phyloP scores from a whole-genome alignment of 202 grass and related monocot species.

The Hordeum pubiflorum region DNA sequence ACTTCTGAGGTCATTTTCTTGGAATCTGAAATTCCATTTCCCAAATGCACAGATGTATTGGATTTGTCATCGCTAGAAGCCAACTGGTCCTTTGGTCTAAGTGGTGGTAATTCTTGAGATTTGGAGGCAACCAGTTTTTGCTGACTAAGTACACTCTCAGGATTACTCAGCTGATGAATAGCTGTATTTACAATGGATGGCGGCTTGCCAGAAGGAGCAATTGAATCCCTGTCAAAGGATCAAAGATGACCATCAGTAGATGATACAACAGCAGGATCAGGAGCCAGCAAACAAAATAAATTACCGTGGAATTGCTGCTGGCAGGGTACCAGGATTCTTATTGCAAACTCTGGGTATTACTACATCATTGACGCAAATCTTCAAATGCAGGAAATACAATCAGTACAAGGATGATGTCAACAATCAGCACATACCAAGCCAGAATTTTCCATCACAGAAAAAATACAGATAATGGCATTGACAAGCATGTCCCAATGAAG shows the following conservation, averaged over 20 bases:
- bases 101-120: constrained; percentile 20
- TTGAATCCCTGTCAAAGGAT: constrained; percentile 29
- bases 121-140: constrained; percentile 4
- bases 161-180: not conserved
- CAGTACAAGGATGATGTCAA: constrained; percentile 13
- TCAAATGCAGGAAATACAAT: constrained; percentile 20
- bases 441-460: not conserved
- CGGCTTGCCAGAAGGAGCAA: constrained; percentile 21
- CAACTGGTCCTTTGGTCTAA: constrained; percentile 17
- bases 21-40: constrained; percentile 26
- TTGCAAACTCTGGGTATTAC: constrained; percentile 19
- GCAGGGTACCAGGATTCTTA: constrained; percentile 24
- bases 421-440: constrained; percentile 5
- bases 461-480: not conserved
- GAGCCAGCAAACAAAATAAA: constrained; percentile 9
- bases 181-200: constrained; percentile 23
- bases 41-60: constrained; percentile 17
- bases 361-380: constrained; percentile 27
- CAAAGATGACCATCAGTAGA: constrained; percentile 3
- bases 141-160: constrained; percentile 21
- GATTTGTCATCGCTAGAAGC: constrained; percentile 25
- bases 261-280: constrained; percentile 2
- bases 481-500: constrained; percentile 1
- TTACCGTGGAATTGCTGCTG: constrained; percentile 33
- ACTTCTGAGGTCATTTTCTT: constrained; percentile 17